Evolutionary conservation across 2,329 filamentous ascomycete genomes (phyloP), one percentile per base, ranked within the genome.

Genomic region (Cyphellophora attinorum): DNA sequence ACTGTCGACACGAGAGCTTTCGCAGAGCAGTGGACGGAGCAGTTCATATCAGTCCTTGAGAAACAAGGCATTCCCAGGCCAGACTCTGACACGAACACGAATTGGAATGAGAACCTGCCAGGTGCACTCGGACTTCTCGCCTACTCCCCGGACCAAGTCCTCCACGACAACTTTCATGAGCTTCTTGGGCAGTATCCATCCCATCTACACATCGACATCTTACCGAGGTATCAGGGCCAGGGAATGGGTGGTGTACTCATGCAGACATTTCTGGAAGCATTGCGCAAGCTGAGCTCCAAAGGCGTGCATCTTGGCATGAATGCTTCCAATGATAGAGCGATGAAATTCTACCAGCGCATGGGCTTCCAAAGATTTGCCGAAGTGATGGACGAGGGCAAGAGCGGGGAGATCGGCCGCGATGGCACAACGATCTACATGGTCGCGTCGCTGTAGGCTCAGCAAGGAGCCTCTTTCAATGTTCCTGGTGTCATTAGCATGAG

Each of bases 131-230:
- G 38, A 29, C 23, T 34, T n/a, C 38, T 41, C 25, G 43, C 45
- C 35, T 42, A 37, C 33, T 33, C 33, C 11, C 46, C 46, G 3
- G 37, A 42, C 6, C 30, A 31, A 6, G 34, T 45, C 32, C 19
- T 46, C 13, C 44, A 46, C 14, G 5, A 15, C 16, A 36, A 45
- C 12, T 35, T 34, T 25, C 46, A 41, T 14, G 19, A 38, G 13
- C 28, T 48, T 34, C 32, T 48, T 18, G 18, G 33, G 11, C 15
- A 40, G 19, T 45, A 41, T 37, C 46, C 46, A 8, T 43, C 41
- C 11, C 46, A 48, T 37, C 21, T 48, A 8, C 46, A 48, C 16
- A 43, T 48, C 19, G 46, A 48, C 25, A 34, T 48, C 12, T 30
- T 48, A 17, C 21, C 25, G 10, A 14, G 19, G 4, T 40, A 40